A percentile compares a stretch with the other conserved stretches of the same genome.
These are phyloP conservation scores for Durio zibethinus DNA, from an alignment of 345 rosid genomes.

Conservation along the genomic window DNA sequence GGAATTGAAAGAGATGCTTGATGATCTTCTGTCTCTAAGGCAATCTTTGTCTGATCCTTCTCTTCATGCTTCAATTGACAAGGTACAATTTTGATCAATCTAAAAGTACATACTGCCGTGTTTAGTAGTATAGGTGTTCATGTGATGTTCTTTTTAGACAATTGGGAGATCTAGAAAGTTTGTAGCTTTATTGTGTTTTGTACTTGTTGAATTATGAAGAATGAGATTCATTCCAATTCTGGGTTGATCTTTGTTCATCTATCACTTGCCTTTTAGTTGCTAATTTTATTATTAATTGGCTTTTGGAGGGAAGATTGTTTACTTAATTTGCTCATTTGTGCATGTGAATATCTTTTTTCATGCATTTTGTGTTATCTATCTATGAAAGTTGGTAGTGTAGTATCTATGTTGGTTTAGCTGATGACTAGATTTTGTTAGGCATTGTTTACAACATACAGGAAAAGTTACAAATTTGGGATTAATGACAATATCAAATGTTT, in stretches of 20 bases:
- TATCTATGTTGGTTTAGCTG: background rate
- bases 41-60: constrained; percentile 54
- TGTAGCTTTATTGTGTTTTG: background rate
- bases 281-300: background rate
- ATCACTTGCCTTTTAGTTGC: background rate
- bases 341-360: background rate
- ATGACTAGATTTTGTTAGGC: background rate
- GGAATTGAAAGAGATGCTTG: constrained; percentile 59
- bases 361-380: background rate
- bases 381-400: background rate
- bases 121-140: background rate
- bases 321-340: background rate
- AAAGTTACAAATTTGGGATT: background rate
- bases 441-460: background rate
- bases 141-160: background rate
- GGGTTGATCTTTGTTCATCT: constrained; percentile 8
- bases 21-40: constrained; percentile 58
- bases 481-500: background rate
- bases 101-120: background rate
- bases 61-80: constrained; percentile 44
- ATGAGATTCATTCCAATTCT: background rate
- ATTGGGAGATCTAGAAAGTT: background rate
- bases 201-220: background rate
- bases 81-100: constrained; percentile 40
- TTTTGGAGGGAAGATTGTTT: background rate